These are phyloP conservation scores for Allodekkera sacchari DNA, from an alignment of 805 yeast species.

Conservation along the genomic window DNA sequence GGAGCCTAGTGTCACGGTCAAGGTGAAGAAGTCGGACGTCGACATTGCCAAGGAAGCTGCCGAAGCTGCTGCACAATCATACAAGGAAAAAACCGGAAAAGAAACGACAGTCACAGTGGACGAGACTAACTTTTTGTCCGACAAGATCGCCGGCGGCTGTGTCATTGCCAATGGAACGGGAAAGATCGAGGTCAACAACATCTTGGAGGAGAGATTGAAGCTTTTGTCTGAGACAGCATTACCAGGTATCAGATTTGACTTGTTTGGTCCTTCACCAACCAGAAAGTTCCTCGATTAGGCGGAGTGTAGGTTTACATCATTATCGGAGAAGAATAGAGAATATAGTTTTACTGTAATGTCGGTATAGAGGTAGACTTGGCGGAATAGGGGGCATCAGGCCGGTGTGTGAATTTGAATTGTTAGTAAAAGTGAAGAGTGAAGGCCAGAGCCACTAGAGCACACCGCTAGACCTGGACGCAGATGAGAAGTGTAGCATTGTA, in stretches of 20 bases:
- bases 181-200: constrained; percentile 84
- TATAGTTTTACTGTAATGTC: too few relatives aligned
- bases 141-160: constrained; percentile 79
- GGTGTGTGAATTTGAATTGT: constrained; percentile 1
- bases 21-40: constrained; percentile 60
- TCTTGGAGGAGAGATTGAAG: constrained; percentile 88
- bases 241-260: constrained; percentile 85
- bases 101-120: constrained; percentile 48
- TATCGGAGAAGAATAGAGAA: too few relatives aligned
- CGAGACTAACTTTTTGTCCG: constrained; percentile 49
- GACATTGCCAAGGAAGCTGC: constrained; percentile 52
- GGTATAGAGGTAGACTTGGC: too few relatives aligned
- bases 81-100: constrained; percentile 52
- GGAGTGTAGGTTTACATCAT: background rate
- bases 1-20: constrained; percentile 59
- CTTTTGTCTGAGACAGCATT: constrained; percentile 75
- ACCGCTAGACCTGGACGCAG: too few relatives aligned
- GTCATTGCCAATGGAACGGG: constrained; percentile 62
- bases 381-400: too few relatives aligned
- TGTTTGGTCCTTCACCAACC: constrained; percentile 76
- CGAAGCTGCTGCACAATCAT: constrained; percentile 52
- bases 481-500: too few relatives aligned
- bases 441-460: too few relatives aligned
- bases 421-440: too few relatives aligned
- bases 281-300: constrained; percentile 84